These are phyloP conservation scores for Byssothecium circinans DNA, from an alignment of 2,329 filamentous ascomycete species.

Conservation along the genomic window DNA sequence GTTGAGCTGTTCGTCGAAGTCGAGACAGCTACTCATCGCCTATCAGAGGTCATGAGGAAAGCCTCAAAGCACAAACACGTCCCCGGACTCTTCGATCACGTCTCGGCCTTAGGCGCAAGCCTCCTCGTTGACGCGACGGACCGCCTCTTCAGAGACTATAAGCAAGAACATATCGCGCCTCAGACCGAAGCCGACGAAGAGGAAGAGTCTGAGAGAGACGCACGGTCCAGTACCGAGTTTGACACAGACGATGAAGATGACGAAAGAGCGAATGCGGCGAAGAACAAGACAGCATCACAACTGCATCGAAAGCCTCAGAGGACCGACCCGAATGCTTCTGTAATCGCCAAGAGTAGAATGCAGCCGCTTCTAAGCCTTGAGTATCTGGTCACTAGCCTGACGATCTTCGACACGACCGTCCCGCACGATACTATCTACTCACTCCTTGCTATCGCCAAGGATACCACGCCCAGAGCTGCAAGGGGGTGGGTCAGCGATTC, in stretches of 20 bases:
- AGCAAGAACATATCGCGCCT: background rate
- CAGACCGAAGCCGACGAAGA: background rate
- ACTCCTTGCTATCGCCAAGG: conserved; percentile 40
- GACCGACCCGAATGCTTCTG: no score
- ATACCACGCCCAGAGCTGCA: conserved; percentile 26
- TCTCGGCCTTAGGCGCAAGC: conserved; percentile 41
- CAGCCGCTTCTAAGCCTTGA: conserved; percentile 36
- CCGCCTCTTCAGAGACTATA: conserved; percentile 22
- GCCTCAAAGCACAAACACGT: conserved; percentile 26
- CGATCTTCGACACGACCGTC: conserved; percentile 31
- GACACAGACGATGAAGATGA: background rate
- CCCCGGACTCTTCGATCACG: conserved; percentile 39
- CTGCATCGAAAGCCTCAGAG: no score
- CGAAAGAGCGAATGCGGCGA: no score
- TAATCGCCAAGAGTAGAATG: conserved; percentile 5
- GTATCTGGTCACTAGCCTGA: conserved; percentile 39
- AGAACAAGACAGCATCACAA: no score
- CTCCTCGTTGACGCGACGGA: conserved; percentile 41
- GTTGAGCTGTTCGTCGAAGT: conserved; percentile 46
- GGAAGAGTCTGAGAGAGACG: conserved; percentile 1
- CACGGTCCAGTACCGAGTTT: background rate
- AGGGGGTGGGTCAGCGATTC: background rate
- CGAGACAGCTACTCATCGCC: conserved; percentile 39
- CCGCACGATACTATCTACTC: conserved; percentile 41
- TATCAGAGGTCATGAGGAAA: conserved; percentile 43